Conservation (phyloP, 805 yeast species). For the Kazachstania bromeliacearum region DNA sequence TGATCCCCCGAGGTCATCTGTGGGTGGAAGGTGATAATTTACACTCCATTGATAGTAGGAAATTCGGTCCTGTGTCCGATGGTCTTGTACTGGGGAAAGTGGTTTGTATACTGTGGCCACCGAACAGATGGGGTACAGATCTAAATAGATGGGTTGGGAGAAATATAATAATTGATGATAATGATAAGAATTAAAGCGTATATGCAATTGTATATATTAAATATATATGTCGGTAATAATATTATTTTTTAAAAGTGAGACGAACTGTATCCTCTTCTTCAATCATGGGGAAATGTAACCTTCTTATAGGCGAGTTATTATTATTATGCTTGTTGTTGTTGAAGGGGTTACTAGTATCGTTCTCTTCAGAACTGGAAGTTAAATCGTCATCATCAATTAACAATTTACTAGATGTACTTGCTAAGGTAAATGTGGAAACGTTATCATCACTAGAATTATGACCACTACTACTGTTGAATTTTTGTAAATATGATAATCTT, state of each 20-base stretch:
- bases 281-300: too few relatives aligned
- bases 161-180: conserved; percentile 8
- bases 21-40: conserved; percentile 95
- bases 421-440: conserved; percentile 8
- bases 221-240: too few relatives aligned
- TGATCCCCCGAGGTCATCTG: conserved; percentile 67
- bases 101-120: conserved; percentile 61
- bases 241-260: too few relatives aligned
- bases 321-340: too few relatives aligned
- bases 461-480: conserved; percentile 5
- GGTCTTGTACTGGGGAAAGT: conserved; percentile 78
- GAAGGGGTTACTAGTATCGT: too few relatives aligned
- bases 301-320: too few relatives aligned
- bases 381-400: conserved; percentile 6
- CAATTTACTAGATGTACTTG: conserved; percentile 15
- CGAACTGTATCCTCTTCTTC: too few relatives aligned
- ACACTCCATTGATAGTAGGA: conserved; percentile 77
- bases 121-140: conserved; percentile 39
- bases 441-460: conserved; percentile 8
- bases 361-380: too few relatives aligned
- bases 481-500: conserved; percentile 15
- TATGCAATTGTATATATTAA: too few relatives aligned
- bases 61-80: conserved; percentile 78
- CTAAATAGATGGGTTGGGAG: conserved; percentile 19
- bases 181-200: too few relatives aligned